phyloP scores from a whole-genome alignment of 2,329 filamentous ascomycete genomes.

The Dactylellina parvicollis region DNA sequence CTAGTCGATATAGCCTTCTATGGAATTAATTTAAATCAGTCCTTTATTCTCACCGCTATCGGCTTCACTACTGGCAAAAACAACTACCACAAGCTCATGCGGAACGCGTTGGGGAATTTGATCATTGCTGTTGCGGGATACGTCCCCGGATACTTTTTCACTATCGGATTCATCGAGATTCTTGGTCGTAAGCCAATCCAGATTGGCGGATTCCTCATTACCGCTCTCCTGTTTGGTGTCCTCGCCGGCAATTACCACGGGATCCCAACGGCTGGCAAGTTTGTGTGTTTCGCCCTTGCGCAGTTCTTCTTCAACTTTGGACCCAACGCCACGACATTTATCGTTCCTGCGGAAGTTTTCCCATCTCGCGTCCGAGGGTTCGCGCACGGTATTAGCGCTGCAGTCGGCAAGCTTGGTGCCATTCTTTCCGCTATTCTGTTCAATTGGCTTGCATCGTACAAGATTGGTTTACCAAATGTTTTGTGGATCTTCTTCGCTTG shows the following conservation, averaged over 20 bases:
- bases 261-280: constrained; percentile 42
- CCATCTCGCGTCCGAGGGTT: constrained; percentile 61
- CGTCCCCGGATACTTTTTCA: constrained; percentile 59
- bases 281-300: constrained; percentile 48
- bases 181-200: constrained; percentile 76
- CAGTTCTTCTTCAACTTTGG: constrained; percentile 58
- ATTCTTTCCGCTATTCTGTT: constrained; percentile 66
- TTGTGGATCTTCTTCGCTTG: constrained; percentile 59
- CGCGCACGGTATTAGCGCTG: constrained; percentile 61
- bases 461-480: constrained; percentile 55
- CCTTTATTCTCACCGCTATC: constrained; percentile 59
- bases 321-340: constrained; percentile 61
- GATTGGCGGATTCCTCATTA: constrained; percentile 61
- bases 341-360: constrained; percentile 61
- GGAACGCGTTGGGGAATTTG: constrained; percentile 60
- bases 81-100: constrained; percentile 60
- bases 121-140: constrained; percentile 59
- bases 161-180: constrained; percentile 58
- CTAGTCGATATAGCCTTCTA: constrained; percentile 50
- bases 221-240: constrained; percentile 18
- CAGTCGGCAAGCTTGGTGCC: constrained; percentile 60
- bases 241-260: constrained; percentile 44
- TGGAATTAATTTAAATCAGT: constrained; percentile 61
- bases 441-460: constrained; percentile 65
- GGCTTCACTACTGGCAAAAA: constrained; percentile 59